Base-by-base conservation (phyloP, 768 basidiomycete genomes). In the Exidia glandulosa region DNA sequence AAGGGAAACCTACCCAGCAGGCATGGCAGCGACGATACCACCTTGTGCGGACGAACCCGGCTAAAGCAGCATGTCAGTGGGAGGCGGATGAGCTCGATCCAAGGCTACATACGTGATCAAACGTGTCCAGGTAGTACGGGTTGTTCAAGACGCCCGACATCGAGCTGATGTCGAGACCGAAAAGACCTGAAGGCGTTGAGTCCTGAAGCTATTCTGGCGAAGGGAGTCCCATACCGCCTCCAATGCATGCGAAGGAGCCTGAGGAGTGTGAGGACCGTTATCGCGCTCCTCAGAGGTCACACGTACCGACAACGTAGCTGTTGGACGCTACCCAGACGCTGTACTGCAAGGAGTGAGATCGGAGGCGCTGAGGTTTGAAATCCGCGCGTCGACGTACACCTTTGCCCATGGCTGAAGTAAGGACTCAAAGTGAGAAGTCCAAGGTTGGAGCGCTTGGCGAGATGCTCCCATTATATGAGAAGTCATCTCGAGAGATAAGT, bases 111-210 rank as follows among this genome's bases (percentile, higher is more conserved):
- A 45, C 41, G 41, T 45, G 16, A 19, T 19, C 12, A 19, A 45
- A 45, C 6, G 41, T 45, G 19, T 45, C 41, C 41, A 19, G 16
- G 41, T 45, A 45, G 19, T 45, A 45, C 19, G 41, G 41, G 41
- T 45, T 45, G 59, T 69, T 85, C 64, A 88, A 72, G 57, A 88
- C 85, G 7, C 84, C 86, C 57, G 87, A 86, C 87, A 88, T 88
- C 67, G 86, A 88, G 66, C 86, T 86, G 67, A 89, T 87, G 76
- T 89, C 87, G 74, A 89, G 69, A 69, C 87, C 87, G 67, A 88
- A 89, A 36, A 89, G 79, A 56, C 85, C 54, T 34, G 56, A 33
- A 13, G 32, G 16, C 32, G 14, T 4, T 57, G 3, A 36, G 23
- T n/a, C n/a, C n/a, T n/a, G 14, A n/a, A 14, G 23, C 23, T 31